Percentiles rank a stretch among this genome's conserved stretches.
Evolutionary conservation across 2,329 filamentous ascomycete genomes (phyloP).

Genomic region (Hysterium pulicare): DNA sequence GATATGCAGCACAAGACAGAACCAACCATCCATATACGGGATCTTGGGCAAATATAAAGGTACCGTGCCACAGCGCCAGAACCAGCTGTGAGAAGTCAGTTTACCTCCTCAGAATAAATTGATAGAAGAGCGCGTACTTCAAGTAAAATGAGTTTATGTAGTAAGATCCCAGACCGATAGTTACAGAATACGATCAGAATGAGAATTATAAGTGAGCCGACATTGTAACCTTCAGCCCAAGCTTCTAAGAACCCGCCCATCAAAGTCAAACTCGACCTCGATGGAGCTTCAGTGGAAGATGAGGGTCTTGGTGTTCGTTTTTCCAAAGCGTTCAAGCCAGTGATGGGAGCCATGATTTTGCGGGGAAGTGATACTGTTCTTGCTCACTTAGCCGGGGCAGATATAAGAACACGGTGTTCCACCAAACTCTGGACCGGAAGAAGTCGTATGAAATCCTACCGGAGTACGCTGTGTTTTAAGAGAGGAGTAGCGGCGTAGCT

Average conservation of each 20-base stretch:
- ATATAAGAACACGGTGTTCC: too few relatives aligned
- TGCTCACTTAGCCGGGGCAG: too few relatives aligned
- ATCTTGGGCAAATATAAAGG: constrained; percentile 32
- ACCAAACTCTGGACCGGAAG: too few relatives aligned
- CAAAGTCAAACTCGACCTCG: constrained; percentile 19
- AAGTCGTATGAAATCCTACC: too few relatives aligned
- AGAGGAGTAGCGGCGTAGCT: too few relatives aligned
- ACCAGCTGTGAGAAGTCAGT: constrained; percentile 19
- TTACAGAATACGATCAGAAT: constrained; percentile 37
- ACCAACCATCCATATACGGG: constrained; percentile 28
- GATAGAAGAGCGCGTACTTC: constrained; percentile 18
- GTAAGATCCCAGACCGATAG: constrained; percentile 28
- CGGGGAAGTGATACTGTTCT: too few relatives aligned
- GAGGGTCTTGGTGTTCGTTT: constrained; percentile 20
- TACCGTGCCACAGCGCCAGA: constrained; percentile 36
- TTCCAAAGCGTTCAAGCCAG: constrained; percentile 8
- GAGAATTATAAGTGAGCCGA: constrained; percentile 31
- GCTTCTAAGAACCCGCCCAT: constrained; percentile 32
- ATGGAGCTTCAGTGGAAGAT: constrained; percentile 25
- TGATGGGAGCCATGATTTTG: constrained; percentile 22
- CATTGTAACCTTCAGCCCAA: constrained; percentile 37
- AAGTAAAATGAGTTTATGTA: constrained; percentile 35
- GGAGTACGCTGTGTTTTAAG: too few relatives aligned
- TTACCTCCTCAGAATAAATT: not conserved
- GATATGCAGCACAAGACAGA: too few relatives aligned